Percentiles rank a stretch among this genome's conserved stretches.
Conservation (phyloP, 345 rosid species). For the Microthlaspi erraticum region DNA sequence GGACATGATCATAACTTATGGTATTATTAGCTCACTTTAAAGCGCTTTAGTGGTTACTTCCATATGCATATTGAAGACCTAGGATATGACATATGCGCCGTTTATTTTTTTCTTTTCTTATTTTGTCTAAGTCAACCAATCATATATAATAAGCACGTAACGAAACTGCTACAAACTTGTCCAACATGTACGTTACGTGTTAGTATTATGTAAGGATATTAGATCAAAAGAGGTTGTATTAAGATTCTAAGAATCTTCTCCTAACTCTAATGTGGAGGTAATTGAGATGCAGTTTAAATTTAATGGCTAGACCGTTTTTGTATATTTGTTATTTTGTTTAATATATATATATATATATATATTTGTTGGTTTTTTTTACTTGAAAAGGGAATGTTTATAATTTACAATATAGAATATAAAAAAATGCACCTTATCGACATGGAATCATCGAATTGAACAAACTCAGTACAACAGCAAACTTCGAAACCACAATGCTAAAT, state of each 20-base stretch:
- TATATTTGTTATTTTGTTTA: slow-evolving; percentile 4
- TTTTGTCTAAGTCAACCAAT: slow-evolving; percentile 36
- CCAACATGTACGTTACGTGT: slow-evolving; percentile 30
- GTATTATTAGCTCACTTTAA: slow-evolving; percentile 43
- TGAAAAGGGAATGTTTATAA: neutral
- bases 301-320: slow-evolving; percentile 3
- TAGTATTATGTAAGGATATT: slow-evolving; percentile 31
- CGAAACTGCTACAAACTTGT: slow-evolving; percentile 28
- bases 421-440: neutral
- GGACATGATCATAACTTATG: slow-evolving; percentile 56
- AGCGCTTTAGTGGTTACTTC: slow-evolving; percentile 49
- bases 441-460: slow-evolving; percentile 10
- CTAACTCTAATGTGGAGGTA: slow-evolving; percentile 33
- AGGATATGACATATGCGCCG: slow-evolving; percentile 41
- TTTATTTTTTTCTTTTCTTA: neutral
- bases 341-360: neutral
- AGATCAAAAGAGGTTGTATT: slow-evolving; percentile 30
- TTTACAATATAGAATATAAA: neutral
- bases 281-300: slow-evolving; percentile 27
- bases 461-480: neutral
- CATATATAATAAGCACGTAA: slow-evolving; percentile 41
- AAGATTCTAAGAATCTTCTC: slow-evolving; percentile 46
- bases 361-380: neutral
- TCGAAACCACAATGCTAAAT: neutral
- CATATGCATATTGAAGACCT: slow-evolving; percentile 41